Conservation (phyloP, 2,329 filamentous ascomycete species). For the Harringtonia lauricola region DNA sequence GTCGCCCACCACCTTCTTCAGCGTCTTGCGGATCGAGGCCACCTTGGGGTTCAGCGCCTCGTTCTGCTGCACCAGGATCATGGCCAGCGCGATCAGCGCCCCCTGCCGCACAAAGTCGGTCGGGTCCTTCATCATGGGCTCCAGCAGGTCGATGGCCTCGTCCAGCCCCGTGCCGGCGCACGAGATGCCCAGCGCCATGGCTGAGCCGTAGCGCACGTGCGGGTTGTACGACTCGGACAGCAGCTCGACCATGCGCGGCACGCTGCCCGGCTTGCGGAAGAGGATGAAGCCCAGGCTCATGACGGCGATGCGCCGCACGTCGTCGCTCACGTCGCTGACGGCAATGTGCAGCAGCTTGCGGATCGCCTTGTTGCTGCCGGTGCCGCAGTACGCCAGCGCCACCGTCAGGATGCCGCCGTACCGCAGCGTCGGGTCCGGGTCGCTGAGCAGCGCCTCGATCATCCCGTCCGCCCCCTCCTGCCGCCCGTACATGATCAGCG, state of each 20-base stretch:
- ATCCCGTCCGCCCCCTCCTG: conserved; percentile 92
- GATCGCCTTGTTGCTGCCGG: conserved; percentile 96
- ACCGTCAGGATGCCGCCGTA: conserved; percentile 99
- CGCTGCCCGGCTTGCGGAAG: conserved; percentile 93
- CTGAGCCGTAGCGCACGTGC: conserved; percentile 93
- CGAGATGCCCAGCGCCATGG: conserved; percentile 96
- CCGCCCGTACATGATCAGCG: conserved; percentile 93
- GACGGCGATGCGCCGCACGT: conserved; percentile 89
- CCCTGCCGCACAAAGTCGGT: conserved; percentile 97
- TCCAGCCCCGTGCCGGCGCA: conserved; percentile 93
- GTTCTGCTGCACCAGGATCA: conserved; percentile 99
- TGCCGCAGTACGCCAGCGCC: conserved; percentile 92
- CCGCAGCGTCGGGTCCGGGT: conserved; percentile 84
- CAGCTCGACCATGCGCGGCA: conserved; percentile 97
- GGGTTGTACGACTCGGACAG: conserved; percentile 98
- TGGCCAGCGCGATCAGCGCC: conserved; percentile 83
- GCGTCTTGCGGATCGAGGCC: conserved; percentile 75
- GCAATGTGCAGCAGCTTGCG: conserved; percentile 90
- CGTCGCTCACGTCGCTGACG: conserved; percentile 96
- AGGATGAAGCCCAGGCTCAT: conserved; percentile 98
- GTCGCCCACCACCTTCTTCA: conserved; percentile 88
- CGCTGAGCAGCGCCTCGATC: conserved; percentile 84
- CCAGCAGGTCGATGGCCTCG: conserved; percentile 90
- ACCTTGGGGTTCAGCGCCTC: conserved; percentile 98
- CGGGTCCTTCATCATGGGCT: conserved; percentile 99